A percentile compares a stretch with the other conserved stretches of the same genome.
These are phyloP conservation scores for Oryza meridionalis DNA, from an alignment of 176 grass and related monocot species.

Conservation along the genomic window DNA sequence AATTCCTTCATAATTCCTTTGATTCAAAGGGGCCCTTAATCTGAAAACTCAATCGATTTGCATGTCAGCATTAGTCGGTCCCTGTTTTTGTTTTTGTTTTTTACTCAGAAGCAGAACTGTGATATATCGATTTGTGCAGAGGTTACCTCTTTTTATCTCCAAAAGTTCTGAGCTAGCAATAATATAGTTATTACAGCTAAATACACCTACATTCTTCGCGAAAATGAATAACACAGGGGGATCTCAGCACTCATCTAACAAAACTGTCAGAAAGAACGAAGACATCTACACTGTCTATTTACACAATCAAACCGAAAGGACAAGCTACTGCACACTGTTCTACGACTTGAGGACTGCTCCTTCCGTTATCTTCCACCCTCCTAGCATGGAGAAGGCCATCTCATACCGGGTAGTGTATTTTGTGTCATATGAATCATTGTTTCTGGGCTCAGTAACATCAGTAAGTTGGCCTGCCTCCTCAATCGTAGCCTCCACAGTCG, in stretches of 20 bases:
- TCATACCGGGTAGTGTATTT: constrained; percentile 80
- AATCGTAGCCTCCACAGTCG: constrained; percentile 80
- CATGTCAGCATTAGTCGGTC: background rate
- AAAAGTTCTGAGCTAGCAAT: background rate
- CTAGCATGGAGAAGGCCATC: constrained; percentile 51
- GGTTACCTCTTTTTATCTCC: background rate
- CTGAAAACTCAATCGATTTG: background rate
- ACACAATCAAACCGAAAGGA: constrained; percentile 27
- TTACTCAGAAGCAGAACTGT: background rate
- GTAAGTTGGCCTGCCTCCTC: constrained; percentile 66
- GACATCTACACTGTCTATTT: constrained; percentile 36
- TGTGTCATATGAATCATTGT: constrained; percentile 63
- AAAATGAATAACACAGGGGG: background rate
- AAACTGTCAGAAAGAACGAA: background rate
- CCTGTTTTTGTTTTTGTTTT: background rate
- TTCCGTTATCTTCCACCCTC: constrained; percentile 92
- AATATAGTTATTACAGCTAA: background rate
- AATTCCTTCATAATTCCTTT: no score
- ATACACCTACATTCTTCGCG: background rate
- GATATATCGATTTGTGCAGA: background rate
- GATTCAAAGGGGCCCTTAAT: no score
- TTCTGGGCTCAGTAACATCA: constrained; percentile 38
- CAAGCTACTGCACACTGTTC: constrained; percentile 16
- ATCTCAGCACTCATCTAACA: background rate
- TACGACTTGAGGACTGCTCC: constrained; percentile 79